A percentile compares a stretch with the other conserved stretches of the same genome.
Evolutionary conservation across 768 basidiomycete genomes (phyloP).

Genomic region (Tylopilus vinaceipallidus): DNA sequence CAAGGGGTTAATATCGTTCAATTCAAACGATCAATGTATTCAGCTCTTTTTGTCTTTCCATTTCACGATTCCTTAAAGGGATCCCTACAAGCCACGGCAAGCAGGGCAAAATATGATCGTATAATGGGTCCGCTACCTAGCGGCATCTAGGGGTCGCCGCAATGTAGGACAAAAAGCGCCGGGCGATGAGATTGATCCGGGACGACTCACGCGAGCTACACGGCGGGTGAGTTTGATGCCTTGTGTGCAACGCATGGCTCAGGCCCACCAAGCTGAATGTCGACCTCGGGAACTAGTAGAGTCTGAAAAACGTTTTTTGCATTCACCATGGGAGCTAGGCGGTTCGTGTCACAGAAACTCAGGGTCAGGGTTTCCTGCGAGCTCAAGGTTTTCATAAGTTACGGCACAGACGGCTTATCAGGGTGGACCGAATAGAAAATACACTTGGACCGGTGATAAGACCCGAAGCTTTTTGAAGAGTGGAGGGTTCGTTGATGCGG

Average conservation of each 20-base stretch:
- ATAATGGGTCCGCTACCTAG: neutral
- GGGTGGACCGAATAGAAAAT: neutral
- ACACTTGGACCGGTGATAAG: neutral
- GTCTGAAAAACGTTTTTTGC: neutral
- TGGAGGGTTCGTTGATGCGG: neutral
- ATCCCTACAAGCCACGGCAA: neutral
- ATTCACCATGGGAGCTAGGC: neutral
- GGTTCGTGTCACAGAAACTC: conserved; percentile 7
- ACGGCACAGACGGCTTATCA: neutral
- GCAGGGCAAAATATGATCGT: neutral
- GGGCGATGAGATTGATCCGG: neutral
- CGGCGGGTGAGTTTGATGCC: conserved; percentile 10
- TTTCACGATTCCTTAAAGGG: neutral
- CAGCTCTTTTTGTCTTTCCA: neutral
- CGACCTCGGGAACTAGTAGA: neutral
- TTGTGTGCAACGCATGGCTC: conserved; percentile 7
- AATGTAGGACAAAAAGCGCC: neutral
- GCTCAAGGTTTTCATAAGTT: conserved; percentile 13
- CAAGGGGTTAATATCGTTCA: neutral
- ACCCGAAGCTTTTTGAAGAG: no score
- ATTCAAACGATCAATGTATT: neutral
- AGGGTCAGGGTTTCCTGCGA: conserved; percentile 21
- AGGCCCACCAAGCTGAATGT: conserved; percentile 3
- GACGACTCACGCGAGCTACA: neutral
- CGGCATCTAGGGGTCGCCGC: neutral